phyloP scores from a whole-genome alignment of 768 basidiomycete species.

The Pleurotus tuber-regium region DNA sequence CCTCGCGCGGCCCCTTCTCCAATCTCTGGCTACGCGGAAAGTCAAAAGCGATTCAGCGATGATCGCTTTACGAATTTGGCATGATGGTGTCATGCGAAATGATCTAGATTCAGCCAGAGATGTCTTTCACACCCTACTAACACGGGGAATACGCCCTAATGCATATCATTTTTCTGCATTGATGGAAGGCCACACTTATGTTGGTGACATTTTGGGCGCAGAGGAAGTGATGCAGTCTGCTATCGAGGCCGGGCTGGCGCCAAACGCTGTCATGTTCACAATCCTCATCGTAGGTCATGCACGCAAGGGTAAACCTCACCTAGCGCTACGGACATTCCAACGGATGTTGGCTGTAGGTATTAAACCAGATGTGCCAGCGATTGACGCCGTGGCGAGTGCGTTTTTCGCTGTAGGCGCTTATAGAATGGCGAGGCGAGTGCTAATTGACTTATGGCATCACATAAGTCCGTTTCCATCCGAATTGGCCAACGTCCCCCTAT shows the following conservation, averaged over 20 bases:
- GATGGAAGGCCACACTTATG: slow-evolving; percentile 67
- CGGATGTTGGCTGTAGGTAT: slow-evolving; percentile 62
- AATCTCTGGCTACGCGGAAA: slow-evolving; percentile 43
- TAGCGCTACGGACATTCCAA: slow-evolving; percentile 54
- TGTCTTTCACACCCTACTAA: slow-evolving; percentile 57
- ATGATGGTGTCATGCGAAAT: slow-evolving; percentile 51
- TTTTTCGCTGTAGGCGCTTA: slow-evolving; percentile 59
- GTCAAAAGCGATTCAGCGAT: slow-evolving; percentile 57
- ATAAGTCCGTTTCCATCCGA: slow-evolving; percentile 59
- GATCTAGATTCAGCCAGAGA: slow-evolving; percentile 51
- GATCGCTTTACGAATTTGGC: slow-evolving; percentile 59
- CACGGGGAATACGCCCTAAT: slow-evolving; percentile 69
- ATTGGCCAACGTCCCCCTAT: slow-evolving; percentile 41
- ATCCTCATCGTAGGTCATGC: slow-evolving; percentile 73
- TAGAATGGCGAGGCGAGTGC: slow-evolving; percentile 45
- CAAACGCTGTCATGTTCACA: slow-evolving; percentile 72
- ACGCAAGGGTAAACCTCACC: slow-evolving; percentile 50
- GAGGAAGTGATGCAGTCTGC: slow-evolving; percentile 53
- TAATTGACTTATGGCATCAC: slow-evolving; percentile 63
- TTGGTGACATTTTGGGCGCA: slow-evolving; percentile 61
- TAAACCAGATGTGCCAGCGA: slow-evolving; percentile 64
- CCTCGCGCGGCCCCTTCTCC: slow-evolving; percentile 38
- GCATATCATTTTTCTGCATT: slow-evolving; percentile 71
- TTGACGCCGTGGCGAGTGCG: slow-evolving; percentile 70
- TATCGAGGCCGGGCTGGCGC: slow-evolving; percentile 44